Conservation (phyloP, 1,284 basidiomycete genomes). For the Leccinum solheimii region DNA sequence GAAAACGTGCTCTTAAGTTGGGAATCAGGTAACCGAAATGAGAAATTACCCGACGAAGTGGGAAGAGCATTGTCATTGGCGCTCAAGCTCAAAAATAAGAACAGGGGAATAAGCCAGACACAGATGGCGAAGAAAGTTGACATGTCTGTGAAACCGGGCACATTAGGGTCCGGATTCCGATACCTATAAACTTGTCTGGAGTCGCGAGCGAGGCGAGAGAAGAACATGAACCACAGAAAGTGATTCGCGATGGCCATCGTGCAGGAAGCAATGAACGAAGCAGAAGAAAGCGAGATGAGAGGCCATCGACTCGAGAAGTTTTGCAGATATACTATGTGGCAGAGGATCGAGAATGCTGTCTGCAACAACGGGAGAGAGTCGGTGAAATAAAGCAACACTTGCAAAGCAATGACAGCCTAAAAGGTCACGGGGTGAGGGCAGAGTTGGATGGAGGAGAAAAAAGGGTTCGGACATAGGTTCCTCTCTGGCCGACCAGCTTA, state of each 20-base stretch:
- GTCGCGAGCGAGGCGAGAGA: slow-evolving; percentile 67
- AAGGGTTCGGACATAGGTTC: slow-evolving; percentile 75
- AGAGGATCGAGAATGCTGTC: slow-evolving; percentile 75
- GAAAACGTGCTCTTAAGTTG: background rate
- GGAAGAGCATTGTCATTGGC: slow-evolving; percentile 95
- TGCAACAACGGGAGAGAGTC: slow-evolving; percentile 79
- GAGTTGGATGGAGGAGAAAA: background rate
- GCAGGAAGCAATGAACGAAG: slow-evolving; percentile 82
- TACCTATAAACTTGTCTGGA: slow-evolving; percentile 47
- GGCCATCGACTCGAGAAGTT: slow-evolving; percentile 92
- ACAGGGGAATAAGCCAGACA: slow-evolving; percentile 90
- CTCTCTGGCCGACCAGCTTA: slow-evolving; percentile 77
- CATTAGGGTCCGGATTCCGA: slow-evolving; percentile 38
- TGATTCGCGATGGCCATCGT: slow-evolving; percentile 83
- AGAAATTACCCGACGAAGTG: slow-evolving; percentile 43
- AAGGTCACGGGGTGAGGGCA: slow-evolving; percentile 9
- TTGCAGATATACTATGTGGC: slow-evolving; percentile 86
- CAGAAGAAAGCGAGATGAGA: slow-evolving; percentile 82
- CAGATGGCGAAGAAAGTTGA: slow-evolving; percentile 91
- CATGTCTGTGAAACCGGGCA: slow-evolving; percentile 82
- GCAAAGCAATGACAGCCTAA: slow-evolving; percentile 76
- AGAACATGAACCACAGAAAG: slow-evolving; percentile 94
- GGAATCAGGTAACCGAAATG: background rate
- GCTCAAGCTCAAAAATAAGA: slow-evolving; percentile 89
- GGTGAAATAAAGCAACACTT: slow-evolving; percentile 74